phyloP scores from a whole-genome alignment of 345 rosid genomes.

The Eucalyptus caleyi region DNA sequence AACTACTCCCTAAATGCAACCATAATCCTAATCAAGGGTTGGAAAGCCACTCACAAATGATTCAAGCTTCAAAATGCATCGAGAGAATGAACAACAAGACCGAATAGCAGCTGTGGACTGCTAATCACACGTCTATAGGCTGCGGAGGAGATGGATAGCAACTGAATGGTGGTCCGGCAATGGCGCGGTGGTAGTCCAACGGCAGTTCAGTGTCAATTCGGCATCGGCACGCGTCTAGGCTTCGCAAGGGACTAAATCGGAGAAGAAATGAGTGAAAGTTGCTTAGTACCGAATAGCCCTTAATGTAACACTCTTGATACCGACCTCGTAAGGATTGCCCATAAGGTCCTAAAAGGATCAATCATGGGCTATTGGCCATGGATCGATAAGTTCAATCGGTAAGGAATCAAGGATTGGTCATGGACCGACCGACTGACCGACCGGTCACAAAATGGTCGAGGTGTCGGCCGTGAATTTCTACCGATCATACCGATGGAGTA shows the following conservation, averaged over 20 bases:
- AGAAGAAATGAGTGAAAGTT: fast-evolving
- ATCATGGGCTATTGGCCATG: too few species aligned
- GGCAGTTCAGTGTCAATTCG: fast-evolving
- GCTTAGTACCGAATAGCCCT: fast-evolving
- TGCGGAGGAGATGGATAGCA: fast-evolving
- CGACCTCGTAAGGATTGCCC: fast-evolving
- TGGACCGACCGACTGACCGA: too few species aligned
- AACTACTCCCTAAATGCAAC: too few species aligned
- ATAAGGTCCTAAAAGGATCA: too few species aligned
- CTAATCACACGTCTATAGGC: fast-evolving
- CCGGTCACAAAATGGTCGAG: fast-evolving
- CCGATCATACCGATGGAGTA: fast-evolving
- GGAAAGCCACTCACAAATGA: too few species aligned
- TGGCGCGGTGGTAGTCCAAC: fast-evolving
- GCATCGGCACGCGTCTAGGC: fast-evolving
- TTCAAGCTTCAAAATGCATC: fast-evolving
- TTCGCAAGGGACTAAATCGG: fast-evolving
- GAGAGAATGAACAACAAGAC: too few species aligned
- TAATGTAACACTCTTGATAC: too few species aligned
- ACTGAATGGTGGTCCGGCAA: fast-evolving
- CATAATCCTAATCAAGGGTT: too few species aligned
- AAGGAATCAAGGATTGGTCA: too few species aligned
- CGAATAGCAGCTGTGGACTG: fast-evolving
- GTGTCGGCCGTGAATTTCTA: fast-evolving
- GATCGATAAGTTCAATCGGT: fast-evolving